Evolutionary conservation across 2,329 filamentous ascomycete species (phyloP).

Genomic region (Ophiostoma australiae): DNA sequence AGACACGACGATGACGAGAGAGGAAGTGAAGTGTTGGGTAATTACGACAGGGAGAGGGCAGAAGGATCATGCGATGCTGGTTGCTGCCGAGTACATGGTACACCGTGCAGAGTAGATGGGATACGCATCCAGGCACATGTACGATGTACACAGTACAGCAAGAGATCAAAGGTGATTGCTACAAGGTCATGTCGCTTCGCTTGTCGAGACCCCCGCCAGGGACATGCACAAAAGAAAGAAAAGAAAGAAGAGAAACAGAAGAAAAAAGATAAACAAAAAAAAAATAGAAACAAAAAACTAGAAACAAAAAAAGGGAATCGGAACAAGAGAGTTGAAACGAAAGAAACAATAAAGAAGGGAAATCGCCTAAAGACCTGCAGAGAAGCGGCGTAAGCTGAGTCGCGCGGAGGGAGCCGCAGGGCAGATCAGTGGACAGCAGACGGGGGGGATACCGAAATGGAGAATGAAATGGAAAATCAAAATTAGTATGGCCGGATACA

Average conservation of each 20-base stretch:
- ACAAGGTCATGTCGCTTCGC: not conserved
- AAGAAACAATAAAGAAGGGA: no score
- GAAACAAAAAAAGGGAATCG: no score
- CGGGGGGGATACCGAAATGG: not conserved
- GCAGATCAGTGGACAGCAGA: constrained; percentile 1
- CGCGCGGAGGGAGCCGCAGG: not conserved
- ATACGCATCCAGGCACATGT: no score
- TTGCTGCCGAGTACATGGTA: no score
- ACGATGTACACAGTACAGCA: no score
- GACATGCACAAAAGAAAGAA: not conserved
- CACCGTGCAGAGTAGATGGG: no score
- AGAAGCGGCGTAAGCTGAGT: constrained; percentile 7
- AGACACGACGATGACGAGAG: not conserved
- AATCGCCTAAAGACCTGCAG: constrained; percentile 4
- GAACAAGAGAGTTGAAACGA: no score
- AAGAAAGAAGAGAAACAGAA: not conserved
- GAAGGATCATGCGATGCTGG: not conserved
- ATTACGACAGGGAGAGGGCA: not conserved
- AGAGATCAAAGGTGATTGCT: not conserved
- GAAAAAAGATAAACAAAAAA: not conserved
- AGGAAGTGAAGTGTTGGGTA: not conserved
- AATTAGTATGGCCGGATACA: not conserved
- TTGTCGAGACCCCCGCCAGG: not conserved
- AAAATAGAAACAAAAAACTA: no score
- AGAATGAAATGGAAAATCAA: not conserved